phyloP scores from a whole-genome alignment of 208 protist genomes.

The Trypanosoma theileri region DNA sequence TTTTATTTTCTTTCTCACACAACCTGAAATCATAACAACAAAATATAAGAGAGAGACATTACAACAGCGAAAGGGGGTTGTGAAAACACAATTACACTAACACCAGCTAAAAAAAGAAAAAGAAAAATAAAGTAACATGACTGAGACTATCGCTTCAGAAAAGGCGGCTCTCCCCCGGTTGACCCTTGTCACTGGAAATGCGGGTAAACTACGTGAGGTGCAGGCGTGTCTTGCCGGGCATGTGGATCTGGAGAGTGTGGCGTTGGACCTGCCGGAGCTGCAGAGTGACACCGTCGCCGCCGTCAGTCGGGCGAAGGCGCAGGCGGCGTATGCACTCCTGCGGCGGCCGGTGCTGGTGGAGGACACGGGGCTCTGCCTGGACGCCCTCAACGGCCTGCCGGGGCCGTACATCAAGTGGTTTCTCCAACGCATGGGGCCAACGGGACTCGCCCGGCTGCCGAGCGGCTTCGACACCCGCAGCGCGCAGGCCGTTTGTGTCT shows the following conservation, averaged over 20 bases:
- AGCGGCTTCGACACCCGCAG: conserved; percentile 68
- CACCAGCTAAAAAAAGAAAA: not conserved
- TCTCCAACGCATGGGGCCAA: conserved; percentile 88
- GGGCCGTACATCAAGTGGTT: conserved; percentile 99
- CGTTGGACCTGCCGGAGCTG: conserved; percentile 93
- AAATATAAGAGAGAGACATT: not conserved
- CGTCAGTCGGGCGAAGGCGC: conserved; percentile 93
- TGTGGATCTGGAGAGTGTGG: conserved; percentile 65
- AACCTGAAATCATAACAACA: not conserved
- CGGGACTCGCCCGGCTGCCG: conserved; percentile 93
- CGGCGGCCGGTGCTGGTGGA: conserved; percentile 90
- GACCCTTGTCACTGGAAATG: conserved; percentile 96
- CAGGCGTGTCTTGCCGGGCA: conserved; percentile 60
- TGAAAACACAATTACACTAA: not conserved
- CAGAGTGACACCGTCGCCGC: conserved; percentile 90
- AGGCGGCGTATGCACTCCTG: conserved; percentile 71
- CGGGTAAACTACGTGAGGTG: conserved; percentile 97
- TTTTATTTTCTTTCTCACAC: not conserved
- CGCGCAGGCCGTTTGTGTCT: conserved; percentile 83
- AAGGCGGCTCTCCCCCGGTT: conserved; percentile 4
- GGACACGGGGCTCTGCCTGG: conserved; percentile 98
- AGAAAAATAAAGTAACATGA: not conserved
- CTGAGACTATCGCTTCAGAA: not conserved
- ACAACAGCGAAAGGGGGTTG: not conserved
- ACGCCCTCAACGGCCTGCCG: conserved; percentile 94